These are phyloP conservation scores for Phytophthora lateralis DNA, from an alignment of 352 stramenopile species.

Conservation along the genomic window DNA sequence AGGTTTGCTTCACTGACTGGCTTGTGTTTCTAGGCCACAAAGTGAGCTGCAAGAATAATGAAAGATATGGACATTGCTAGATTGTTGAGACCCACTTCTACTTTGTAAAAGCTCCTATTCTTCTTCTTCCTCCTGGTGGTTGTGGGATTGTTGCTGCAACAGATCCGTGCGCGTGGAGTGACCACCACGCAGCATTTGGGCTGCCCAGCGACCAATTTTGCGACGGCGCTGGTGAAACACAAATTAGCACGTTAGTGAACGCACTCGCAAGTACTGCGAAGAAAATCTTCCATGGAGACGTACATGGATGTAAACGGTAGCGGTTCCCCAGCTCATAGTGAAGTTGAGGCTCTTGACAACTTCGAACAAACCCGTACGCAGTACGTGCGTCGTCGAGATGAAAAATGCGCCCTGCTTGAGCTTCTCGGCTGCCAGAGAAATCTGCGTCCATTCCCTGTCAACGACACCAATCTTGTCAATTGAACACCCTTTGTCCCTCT, in stretches of 20 bases:
- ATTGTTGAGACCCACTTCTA: not conserved
- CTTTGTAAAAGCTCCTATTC: conserved; percentile 2
- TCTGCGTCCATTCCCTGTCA: conserved; percentile 74
- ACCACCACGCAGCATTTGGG: conserved; percentile 83
- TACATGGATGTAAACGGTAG: conserved; percentile 88
- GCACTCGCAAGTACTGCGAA: not conserved
- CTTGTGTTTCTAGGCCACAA: too few species aligned
- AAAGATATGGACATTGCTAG: too few species aligned
- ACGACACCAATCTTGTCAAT: not conserved
- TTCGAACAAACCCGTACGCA: conserved; percentile 82
- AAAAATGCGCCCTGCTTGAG: conserved; percentile 88
- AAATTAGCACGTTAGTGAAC: conserved; percentile 1
- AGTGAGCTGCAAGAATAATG: too few species aligned
- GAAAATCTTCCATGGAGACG: conserved; percentile 16
- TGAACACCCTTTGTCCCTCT: not conserved
- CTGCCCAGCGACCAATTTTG: conserved; percentile 85
- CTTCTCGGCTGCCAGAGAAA: conserved; percentile 79
- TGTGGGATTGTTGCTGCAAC: conserved; percentile 47
- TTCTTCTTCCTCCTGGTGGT: conserved; percentile 31
- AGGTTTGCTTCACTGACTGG: too few species aligned
- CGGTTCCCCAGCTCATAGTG: conserved; percentile 84
- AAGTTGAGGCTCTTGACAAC: conserved; percentile 78
- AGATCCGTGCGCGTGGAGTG: conserved; percentile 76
- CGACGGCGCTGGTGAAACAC: conserved; percentile 57
- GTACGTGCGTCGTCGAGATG: conserved; percentile 80